These are phyloP conservation scores for Chalciporus chontae DNA, from an alignment of 768 basidiomycete species.

Conservation along the genomic window DNA sequence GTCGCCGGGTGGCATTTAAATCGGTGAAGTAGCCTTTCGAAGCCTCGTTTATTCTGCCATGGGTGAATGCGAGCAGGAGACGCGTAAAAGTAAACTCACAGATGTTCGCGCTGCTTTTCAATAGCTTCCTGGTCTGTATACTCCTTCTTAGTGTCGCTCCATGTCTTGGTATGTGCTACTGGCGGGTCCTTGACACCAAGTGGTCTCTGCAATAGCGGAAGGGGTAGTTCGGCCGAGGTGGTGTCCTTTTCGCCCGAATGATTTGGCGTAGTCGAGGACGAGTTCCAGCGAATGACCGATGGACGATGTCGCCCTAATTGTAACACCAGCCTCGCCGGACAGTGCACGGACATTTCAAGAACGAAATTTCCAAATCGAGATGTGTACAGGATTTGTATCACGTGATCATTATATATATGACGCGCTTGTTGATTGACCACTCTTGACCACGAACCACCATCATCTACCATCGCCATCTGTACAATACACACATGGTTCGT, in stretches of 20 bases:
- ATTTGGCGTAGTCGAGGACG: conserved; percentile 6
- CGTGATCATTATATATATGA: conserved; percentile 34
- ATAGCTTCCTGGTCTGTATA: conserved; percentile 69
- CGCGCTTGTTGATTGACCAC: conserved; percentile 32
- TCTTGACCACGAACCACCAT: conserved; percentile 31
- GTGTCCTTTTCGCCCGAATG: conserved; percentile 1
- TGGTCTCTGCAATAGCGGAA: conserved; percentile 55
- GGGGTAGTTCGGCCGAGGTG: conserved; percentile 10
- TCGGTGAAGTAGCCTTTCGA: conserved; percentile 89
- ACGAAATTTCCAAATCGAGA: conserved; percentile 17
- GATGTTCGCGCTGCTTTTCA: conserved; percentile 65
- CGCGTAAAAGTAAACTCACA: conserved; percentile 31
- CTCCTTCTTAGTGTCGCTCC: conserved; percentile 62
- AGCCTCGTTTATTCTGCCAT: conserved; percentile 52
- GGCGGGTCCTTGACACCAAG: conserved; percentile 75
- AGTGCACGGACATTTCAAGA: conserved; percentile 22
- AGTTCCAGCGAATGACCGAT: conserved; percentile 17
- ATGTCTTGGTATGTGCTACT: conserved; percentile 52
- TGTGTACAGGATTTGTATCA: conserved; percentile 16
- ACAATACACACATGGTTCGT: conserved; percentile 26
- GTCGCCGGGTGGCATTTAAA: conserved; percentile 68
- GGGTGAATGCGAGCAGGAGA: neutral
- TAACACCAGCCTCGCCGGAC: conserved; percentile 6
- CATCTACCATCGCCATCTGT: conserved; percentile 17
- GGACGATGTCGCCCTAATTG: conserved; percentile 6